Percentiles rank a stretch among this genome's conserved stretches.
Conservation (phyloP, 257 asterid species). For the Primulina eburnea region DNA sequence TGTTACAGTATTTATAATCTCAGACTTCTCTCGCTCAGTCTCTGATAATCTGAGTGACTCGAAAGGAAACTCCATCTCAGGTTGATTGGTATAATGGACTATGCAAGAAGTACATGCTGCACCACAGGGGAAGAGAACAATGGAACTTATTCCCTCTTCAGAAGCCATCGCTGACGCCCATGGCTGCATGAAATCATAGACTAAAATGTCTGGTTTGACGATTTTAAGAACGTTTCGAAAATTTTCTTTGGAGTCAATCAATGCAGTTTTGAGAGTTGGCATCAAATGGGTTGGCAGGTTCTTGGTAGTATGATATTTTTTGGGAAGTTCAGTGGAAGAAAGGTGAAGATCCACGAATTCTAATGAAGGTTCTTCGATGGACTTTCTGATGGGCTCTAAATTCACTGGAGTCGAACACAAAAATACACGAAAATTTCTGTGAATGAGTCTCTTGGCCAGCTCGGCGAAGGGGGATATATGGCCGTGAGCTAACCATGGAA, state of each 20-base stretch:
- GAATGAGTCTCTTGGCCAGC: constrained; percentile 22
- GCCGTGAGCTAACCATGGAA: constrained; percentile 13
- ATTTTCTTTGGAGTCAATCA: constrained; percentile 9
- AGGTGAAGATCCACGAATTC: constrained; percentile 21
- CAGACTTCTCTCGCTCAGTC: neutral
- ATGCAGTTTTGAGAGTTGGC: constrained; percentile 18
- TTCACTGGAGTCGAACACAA: constrained; percentile 20
- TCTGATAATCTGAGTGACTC: constrained; percentile 8
- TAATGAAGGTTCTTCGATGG: neutral
- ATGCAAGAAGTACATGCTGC: neutral
- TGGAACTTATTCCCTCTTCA: constrained; percentile 14
- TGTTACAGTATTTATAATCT: neutral
- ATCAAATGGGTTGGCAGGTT: constrained; percentile 23
- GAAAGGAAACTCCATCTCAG: constrained; percentile 13
- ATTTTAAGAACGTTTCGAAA: constrained; percentile 8
- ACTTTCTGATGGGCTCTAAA: constrained; percentile 8
- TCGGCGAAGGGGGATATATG: constrained; percentile 25
- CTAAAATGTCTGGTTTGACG: constrained; percentile 16
- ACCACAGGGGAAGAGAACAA: constrained; percentile 1
- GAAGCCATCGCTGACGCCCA: constrained; percentile 17
- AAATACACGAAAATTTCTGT: constrained; percentile 1
- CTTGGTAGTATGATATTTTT: constrained; percentile 22
- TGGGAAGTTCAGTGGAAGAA: constrained; percentile 16
- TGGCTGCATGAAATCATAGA: constrained; percentile 23
- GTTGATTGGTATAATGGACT: neutral